Evolutionary conservation across 768 basidiomycete species (phyloP).

Genomic region (Termitomyces titanicus): DNA sequence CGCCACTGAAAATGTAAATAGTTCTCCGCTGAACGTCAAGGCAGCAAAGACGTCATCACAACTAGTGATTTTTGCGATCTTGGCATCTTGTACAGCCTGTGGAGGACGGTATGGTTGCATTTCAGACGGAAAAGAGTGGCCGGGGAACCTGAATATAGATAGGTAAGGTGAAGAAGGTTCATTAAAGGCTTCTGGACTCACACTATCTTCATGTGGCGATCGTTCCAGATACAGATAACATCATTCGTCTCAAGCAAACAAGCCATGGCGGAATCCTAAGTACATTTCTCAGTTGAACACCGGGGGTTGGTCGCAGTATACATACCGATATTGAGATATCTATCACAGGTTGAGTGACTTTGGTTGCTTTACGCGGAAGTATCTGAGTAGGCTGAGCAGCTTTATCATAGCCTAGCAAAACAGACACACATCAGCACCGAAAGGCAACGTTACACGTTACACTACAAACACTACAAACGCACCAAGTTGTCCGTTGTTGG

Average conservation of each 20-base stretch:
- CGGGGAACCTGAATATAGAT: slow-evolving; percentile 55
- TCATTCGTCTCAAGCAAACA: slow-evolving; percentile 79
- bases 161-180: background rate
- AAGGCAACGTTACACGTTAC: background rate
- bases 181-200: slow-evolving; percentile 23
- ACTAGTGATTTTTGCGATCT: slow-evolving; percentile 74
- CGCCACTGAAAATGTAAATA: slow-evolving; percentile 73
- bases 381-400: slow-evolving; percentile 70
- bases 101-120: slow-evolving; percentile 81
- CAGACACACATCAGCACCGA: background rate
- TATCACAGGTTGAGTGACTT: slow-evolving; percentile 64
- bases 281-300: background rate
- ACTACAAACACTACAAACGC: slow-evolving; percentile 17
- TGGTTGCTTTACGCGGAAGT: slow-evolving; percentile 76
- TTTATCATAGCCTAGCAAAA: slow-evolving; percentile 67
- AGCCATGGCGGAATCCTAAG: slow-evolving; percentile 76
- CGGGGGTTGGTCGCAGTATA: slow-evolving; percentile 7
- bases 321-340: slow-evolving; percentile 73
- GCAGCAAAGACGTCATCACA: slow-evolving; percentile 83
- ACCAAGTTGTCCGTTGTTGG: slow-evolving; percentile 91
- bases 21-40: slow-evolving; percentile 82
- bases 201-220: slow-evolving; percentile 72
- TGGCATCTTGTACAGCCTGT: slow-evolving; percentile 63
- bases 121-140: slow-evolving; percentile 70
- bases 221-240: slow-evolving; percentile 81